These are phyloP conservation scores for Tricholoma matsutake DNA, from an alignment of 768 basidiomycete species.

Conservation along the genomic window DNA sequence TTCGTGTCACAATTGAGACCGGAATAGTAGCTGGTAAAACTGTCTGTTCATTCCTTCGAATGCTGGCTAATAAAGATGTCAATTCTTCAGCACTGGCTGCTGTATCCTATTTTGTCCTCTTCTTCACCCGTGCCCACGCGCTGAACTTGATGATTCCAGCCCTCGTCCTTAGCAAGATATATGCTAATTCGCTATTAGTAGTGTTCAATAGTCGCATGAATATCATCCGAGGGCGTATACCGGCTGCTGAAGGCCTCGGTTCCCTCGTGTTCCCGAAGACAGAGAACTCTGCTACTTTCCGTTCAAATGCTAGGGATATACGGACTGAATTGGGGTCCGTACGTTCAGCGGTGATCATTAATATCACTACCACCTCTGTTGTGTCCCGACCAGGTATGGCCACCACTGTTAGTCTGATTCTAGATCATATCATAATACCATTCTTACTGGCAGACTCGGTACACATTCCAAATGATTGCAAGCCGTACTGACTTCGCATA, in stretches of 20 bases:
- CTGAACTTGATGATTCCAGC: background rate
- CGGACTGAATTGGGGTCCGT: background rate
- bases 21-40: background rate
- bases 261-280: background rate
- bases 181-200: slow-evolving; percentile 3
- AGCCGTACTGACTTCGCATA: no score
- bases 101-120: background rate
- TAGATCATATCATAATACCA: no score
- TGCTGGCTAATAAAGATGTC: background rate
- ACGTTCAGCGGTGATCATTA: background rate
- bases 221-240: background rate
- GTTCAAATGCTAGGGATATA: background rate
- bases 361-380: background rate
- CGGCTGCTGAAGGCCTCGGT: background rate
- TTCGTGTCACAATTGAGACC: background rate
- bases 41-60: background rate
- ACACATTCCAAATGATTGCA: no score
- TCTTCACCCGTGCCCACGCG: background rate
- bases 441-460: no score
- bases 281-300: background rate
- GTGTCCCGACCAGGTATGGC: background rate
- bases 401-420: no score
- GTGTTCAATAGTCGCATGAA: slow-evolving; percentile 5
- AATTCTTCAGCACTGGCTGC: background rate
- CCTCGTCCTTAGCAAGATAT: background rate